Evolutionary conservation across 2,329 filamentous ascomycete species (phyloP).

Genomic region (Ophiostoma ulmi): DNA sequence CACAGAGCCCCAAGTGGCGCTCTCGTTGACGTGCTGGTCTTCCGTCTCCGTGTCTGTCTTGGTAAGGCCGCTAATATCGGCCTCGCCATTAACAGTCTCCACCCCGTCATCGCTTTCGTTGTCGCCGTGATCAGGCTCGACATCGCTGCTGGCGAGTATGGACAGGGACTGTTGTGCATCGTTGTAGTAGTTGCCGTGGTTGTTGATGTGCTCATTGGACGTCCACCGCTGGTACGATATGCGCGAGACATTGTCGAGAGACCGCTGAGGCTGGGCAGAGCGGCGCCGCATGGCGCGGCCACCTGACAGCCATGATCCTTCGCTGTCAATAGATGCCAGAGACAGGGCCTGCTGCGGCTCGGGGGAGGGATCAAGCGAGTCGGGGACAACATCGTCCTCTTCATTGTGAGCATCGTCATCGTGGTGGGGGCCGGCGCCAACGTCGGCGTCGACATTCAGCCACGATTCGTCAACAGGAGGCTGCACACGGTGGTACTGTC

Average conservation of each 20-base stretch:
- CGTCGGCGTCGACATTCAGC: constrained; percentile 29
- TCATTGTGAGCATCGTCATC: constrained; percentile 34
- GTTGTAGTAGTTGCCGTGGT: constrained; percentile 39
- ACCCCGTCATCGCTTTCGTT: constrained; percentile 46
- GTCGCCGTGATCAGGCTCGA: constrained; percentile 16
- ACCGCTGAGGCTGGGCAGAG: constrained; percentile 40
- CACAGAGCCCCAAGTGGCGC: constrained; percentile 37
- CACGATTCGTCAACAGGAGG: constrained; percentile 6
- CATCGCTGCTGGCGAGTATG: constrained; percentile 40
- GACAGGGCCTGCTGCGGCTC: constrained; percentile 73
- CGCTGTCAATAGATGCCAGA: constrained; percentile 88
- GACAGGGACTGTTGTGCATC: constrained; percentile 34
- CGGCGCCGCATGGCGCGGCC: constrained; percentile 44
- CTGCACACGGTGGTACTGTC: constrained; percentile 20
- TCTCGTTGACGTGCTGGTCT: neutral
- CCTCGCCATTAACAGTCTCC: constrained; percentile 33
- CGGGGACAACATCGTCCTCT: constrained; percentile 42
- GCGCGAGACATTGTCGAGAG: constrained; percentile 51
- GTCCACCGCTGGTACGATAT: constrained; percentile 37
- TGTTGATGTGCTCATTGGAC: constrained; percentile 43
- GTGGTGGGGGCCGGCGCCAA: neutral
- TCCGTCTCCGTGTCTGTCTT: constrained; percentile 6
- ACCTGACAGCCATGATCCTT: constrained; percentile 92
- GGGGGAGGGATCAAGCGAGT: constrained; percentile 45
- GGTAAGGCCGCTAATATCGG: constrained; percentile 24